Percentiles rank a stretch among this genome's conserved stretches.
Evolutionary conservation across 768 basidiomycete genomes (phyloP).

Genomic region (Kwoniella mangroviensis): DNA sequence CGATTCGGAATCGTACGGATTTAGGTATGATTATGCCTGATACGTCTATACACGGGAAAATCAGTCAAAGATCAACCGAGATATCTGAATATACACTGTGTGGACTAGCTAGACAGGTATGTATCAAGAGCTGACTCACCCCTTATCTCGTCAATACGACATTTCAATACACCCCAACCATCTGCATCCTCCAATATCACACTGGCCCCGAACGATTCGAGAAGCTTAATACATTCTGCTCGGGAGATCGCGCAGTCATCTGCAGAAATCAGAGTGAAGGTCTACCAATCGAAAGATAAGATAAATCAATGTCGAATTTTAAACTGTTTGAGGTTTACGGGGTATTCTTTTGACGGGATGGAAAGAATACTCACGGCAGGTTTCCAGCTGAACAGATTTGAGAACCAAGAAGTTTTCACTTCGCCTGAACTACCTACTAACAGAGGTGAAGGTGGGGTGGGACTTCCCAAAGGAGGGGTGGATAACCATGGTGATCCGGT

Average conservation of each 20-base stretch:
- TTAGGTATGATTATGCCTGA: constrained; percentile 66
- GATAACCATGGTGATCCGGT: constrained; percentile 36
- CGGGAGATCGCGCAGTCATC: constrained; percentile 65
- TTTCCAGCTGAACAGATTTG: constrained; percentile 82
- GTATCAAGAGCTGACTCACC: constrained; percentile 56
- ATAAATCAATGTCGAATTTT: not conserved
- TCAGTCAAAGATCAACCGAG: not conserved
- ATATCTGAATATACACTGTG: too few relatives aligned
- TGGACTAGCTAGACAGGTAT: not conserved
- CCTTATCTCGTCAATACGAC: constrained; percentile 71
- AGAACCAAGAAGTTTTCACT: constrained; percentile 76
- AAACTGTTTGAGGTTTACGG: too few relatives aligned
- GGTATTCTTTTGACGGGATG: not conserved
- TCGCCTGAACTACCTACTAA: constrained; percentile 47
- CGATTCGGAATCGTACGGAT: constrained; percentile 79
- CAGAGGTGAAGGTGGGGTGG: constrained; percentile 38
- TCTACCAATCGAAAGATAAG: constrained; percentile 13
- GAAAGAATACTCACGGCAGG: constrained; percentile 57
- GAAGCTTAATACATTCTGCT: constrained; percentile 73
- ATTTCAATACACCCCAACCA: constrained; percentile 72
- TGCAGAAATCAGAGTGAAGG: constrained; percentile 58
- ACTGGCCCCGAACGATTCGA: constrained; percentile 73
- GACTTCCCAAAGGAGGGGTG: constrained; percentile 24
- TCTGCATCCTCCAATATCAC: constrained; percentile 71
- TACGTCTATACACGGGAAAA: constrained; percentile 27